phyloP scores from a whole-genome alignment of 371 early-diverging fungal genomes.

The Rhizopus arrhizus region DNA sequence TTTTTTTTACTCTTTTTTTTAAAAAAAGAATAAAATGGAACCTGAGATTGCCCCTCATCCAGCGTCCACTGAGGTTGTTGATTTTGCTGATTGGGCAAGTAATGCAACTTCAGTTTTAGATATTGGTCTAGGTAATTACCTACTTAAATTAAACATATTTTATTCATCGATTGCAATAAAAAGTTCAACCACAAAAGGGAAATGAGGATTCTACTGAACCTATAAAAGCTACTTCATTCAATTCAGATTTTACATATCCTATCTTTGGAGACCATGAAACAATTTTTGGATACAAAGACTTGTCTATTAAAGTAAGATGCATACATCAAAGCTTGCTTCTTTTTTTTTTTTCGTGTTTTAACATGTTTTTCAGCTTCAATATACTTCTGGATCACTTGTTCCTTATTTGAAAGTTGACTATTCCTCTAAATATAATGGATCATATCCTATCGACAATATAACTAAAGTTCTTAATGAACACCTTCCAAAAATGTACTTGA shows the following conservation, averaged over 20 bases:
- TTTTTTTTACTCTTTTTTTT: conserved; percentile 2
- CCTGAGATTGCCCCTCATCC: conserved; percentile 29
- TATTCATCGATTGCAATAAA: background rate
- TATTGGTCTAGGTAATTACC: conserved; percentile 20
- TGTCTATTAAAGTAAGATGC: conserved; percentile 64
- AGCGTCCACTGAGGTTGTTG: conserved; percentile 17
- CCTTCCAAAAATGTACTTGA: conserved; percentile 45
- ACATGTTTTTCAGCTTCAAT: conserved; percentile 59
- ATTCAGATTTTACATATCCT: conserved; percentile 84
- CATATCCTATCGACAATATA: conserved; percentile 45
- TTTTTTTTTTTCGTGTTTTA: background rate
- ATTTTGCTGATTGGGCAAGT: conserved; percentile 35
- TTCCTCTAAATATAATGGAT: conserved; percentile 42
- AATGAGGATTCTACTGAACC: conserved; percentile 13
- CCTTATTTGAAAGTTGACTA: conserved; percentile 69
- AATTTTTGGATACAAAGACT: conserved; percentile 85
- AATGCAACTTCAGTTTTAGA: conserved; percentile 13
- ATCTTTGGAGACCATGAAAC: conserved; percentile 89
- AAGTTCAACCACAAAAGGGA: conserved; percentile 21
- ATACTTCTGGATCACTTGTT: conserved; percentile 77
- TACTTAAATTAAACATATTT: background rate
- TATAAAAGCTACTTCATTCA: conserved; percentile 10
- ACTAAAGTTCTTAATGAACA: conserved; percentile 41
- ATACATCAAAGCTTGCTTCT: background rate
- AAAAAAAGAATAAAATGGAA: conserved; percentile 13